Base-by-base conservation (phyloP, 208 protist species). In the Trypanosoma congolense region DNA sequence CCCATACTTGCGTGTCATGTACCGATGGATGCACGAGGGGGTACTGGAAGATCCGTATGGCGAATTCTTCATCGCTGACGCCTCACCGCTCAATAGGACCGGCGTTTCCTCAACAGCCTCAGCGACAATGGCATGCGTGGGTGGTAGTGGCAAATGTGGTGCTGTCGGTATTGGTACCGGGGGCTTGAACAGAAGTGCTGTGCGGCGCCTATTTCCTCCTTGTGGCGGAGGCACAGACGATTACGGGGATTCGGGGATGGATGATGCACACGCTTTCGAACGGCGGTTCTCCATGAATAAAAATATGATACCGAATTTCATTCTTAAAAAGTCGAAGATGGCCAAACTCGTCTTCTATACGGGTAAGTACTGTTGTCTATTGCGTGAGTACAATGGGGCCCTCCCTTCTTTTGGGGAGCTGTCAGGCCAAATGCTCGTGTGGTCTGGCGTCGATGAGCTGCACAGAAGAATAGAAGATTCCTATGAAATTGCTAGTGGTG, bases 231-330 rank as follows among this genome's bases (percentile, higher is more conserved):
- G 29, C 26, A 16, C 19, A n/a, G 62, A 69, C 47, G 62, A 69
- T 19, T 56, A 55, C 16, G 65, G 61, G n/a, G 65, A 66, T 2
- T 31, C 72, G 8, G 52, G 33, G 2, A 48, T 61, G 1, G 58
- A 70, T 6, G 65, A 82, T n/a, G 75, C 70, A 1, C 35, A 42
- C 25, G 70, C 51, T 14, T 90, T 91, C 59, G 83, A 90, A 42
- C 74, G 83, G 24, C 87, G 87, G 49, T 93, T 93, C 63, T 83
- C 78, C 1, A 77, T 93, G 42, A 88, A 93, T 75, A 84, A 80
- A 62, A 67, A 73, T 28, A 77, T 89, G 73, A 73, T 93, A 14
- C 87, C 87, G 3, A 65, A 62, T 19, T 90, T 93, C 56, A 52
- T 93, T 24, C 69, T 59, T 45, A 64, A 56, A 31, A 77, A 74